Evolutionary conservation across 1,284 basidiomycete genomes (phyloP), one percentile per base, ranked within the genome.

Genomic region (Singerocomus rubriflavus): DNA sequence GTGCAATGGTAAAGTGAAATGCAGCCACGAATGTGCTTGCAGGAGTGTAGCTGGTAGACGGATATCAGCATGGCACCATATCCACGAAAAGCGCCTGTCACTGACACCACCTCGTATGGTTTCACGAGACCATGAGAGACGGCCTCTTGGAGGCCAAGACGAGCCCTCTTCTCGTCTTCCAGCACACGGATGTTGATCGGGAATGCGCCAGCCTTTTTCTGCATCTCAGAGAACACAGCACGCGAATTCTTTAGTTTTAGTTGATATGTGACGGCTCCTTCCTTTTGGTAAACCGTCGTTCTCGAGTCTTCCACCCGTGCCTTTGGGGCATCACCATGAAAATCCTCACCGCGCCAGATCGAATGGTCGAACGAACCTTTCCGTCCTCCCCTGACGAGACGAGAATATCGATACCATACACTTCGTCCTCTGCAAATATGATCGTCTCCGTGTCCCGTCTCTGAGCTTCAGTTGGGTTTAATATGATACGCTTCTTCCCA

Each of bases 201-300:
- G 85, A 99, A 99, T 7, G 92, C 81, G 27, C 95, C 96, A 32
- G 96, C 91, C 72, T 98, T 98, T 80, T 95, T 96, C 73, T 96
- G 91, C 64, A 98, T 91, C 73, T 98, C 96, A 46, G 89, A 89
- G 74, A 97, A 98, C 42, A 97, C 89, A 31, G 89, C 84, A 60
- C 96, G 88, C 46, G 94, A 95, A 49, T 91, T 96, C 77, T 96
- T 97, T 85, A 97, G 89, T 80, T 98, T 99, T 65, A 98, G 81
- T 69, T 95, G 91, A 76, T 98, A 99, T 46, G 91, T 96, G 56
- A 95, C 80, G 37, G 81, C 76, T 48, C 84, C 84, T 66, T 92
- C 91, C 59, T 92, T 85, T 72, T 97, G 93, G 80, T 91, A 98
- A 67, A 99, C 87, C 35, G 91, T 92, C 45, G 94, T 97, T 67